A percentile compares a stretch with the other conserved stretches of the same genome.
These are phyloP conservation scores for Ramalina intermedia DNA, from an alignment of 495 filamentous ascomycete genomes.

Conservation along the genomic window DNA sequence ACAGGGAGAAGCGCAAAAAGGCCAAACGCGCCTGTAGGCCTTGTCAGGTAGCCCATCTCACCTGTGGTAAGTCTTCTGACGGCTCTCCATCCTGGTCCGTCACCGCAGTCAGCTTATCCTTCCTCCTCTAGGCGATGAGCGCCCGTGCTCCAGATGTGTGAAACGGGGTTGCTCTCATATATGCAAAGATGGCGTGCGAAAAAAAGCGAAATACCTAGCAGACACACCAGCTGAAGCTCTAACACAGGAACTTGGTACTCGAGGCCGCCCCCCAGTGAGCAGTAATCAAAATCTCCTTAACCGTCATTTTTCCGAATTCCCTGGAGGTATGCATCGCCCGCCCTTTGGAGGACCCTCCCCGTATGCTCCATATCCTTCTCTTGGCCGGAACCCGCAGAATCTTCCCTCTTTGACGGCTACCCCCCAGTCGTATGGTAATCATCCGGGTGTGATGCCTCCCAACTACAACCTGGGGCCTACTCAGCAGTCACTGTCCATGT, in stretches of 20 bases:
- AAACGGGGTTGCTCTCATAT: conserved; percentile 79
- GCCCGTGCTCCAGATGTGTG: conserved; percentile 86
- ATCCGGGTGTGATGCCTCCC: not conserved
- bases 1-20: conserved; percentile 85
- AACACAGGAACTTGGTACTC: conserved; percentile 32
- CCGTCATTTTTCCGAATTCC: conserved; percentile 21
- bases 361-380: conserved; percentile 7
- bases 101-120: not conserved
- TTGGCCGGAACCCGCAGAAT: not conserved
- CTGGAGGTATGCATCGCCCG: conserved; percentile 19
- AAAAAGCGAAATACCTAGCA: conserved; percentile 98
- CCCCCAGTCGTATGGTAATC: conserved; percentile 37
- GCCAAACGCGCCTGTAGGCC: conserved; percentile 89
- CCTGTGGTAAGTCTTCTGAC: conserved; percentile 63
- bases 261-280: conserved; percentile 27
- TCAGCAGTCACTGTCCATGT: conserved; percentile 17
- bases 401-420: conserved; percentile 21
- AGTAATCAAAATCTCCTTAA: conserved; percentile 22
- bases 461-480: conserved; percentile 13
- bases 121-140: conserved; percentile 50
- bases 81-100: not conserved
- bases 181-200: conserved; percentile 91
- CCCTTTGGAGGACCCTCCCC: conserved; percentile 11
- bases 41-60: conserved; percentile 93
- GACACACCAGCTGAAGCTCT: conserved; percentile 75